Conservation (phyloP, 805 yeast species). For the Cyberlindnera xylosilytica region DNA sequence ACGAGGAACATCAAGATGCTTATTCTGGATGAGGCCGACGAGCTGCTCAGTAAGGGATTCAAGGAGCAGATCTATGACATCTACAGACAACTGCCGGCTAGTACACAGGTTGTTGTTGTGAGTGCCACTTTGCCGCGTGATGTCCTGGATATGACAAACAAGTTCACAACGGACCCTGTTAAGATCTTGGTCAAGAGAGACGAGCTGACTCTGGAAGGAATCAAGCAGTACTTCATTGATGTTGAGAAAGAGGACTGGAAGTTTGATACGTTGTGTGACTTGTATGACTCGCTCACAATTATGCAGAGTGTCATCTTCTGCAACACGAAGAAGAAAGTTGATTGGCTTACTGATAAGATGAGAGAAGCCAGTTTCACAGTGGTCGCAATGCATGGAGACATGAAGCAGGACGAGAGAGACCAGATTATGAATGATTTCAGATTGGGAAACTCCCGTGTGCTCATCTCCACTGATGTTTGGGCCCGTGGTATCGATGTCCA, state of each 20-base stretch:
- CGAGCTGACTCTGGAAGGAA: constrained; percentile 90
- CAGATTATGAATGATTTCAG: constrained; percentile 94
- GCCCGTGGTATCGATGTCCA: constrained; percentile 99
- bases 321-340: constrained; percentile 94
- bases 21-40: constrained; percentile 96
- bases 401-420: constrained; percentile 94
- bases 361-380: constrained; percentile 83
- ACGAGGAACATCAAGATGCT: constrained; percentile 82
- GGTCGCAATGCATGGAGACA: constrained; percentile 94
- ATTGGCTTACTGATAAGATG: constrained; percentile 81
- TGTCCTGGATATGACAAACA: constrained; percentile 86
- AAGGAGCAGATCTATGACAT: constrained; percentile 93
- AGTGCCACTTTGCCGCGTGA: constrained; percentile 93
- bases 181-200: constrained; percentile 93
- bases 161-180: constrained; percentile 91
- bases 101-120: constrained; percentile 88
- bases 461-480: constrained; percentile 95
- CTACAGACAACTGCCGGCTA: constrained; percentile 76
- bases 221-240: constrained; percentile 85
- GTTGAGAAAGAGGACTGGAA: constrained; percentile 94
- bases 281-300: constrained; percentile 91
- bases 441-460: constrained; percentile 85
- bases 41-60: constrained; percentile 88
- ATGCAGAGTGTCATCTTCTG: constrained; percentile 98
- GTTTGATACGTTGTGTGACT: constrained; percentile 89